Conservation (phyloP, 169 alveolate genomes). For the Cryptosporidium canis region DNA sequence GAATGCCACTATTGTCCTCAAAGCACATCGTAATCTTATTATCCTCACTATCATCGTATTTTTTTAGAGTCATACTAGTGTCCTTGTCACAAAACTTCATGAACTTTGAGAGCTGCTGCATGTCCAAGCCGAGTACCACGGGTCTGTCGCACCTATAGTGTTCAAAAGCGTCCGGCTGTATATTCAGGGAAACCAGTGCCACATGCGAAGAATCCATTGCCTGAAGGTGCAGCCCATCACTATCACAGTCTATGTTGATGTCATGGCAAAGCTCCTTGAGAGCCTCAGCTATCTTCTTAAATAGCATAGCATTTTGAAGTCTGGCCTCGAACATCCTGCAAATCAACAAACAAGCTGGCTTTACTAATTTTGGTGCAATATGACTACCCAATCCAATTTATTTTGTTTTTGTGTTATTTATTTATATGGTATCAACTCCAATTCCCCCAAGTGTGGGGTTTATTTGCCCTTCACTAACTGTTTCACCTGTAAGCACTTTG, state of each 20-base stretch:
- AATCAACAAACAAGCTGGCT: background rate
- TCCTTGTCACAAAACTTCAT: constrained; percentile 69
- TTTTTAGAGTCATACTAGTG: constrained; percentile 63
- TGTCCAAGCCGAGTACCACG: constrained; percentile 56
- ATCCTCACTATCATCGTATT: constrained; percentile 75
- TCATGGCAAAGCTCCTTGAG: constrained; percentile 88
- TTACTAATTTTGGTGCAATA: background rate
- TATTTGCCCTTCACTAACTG: background rate
- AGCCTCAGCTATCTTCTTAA: constrained; percentile 92
- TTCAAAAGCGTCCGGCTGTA: constrained; percentile 88
- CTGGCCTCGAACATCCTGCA: constrained; percentile 90
- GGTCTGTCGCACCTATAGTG: constrained; percentile 88
- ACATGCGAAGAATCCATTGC: constrained; percentile 92
- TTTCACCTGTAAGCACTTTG: background rate
- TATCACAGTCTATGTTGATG: constrained; percentile 88
- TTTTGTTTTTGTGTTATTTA: background rate
- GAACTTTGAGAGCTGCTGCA: constrained; percentile 68
- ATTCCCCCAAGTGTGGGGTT: background rate
- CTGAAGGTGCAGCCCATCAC: constrained; percentile 88
- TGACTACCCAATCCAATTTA: background rate
- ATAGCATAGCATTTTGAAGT: constrained; percentile 88
- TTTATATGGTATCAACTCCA: background rate
- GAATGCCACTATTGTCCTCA: constrained; percentile 81
- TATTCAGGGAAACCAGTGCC: constrained; percentile 84
- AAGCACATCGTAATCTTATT: constrained; percentile 80